Percentiles rank a stretch among this genome's conserved stretches.
Evolutionary conservation across 768 basidiomycete species (phyloP).

Genomic region (Boletus rubroflammeus): DNA sequence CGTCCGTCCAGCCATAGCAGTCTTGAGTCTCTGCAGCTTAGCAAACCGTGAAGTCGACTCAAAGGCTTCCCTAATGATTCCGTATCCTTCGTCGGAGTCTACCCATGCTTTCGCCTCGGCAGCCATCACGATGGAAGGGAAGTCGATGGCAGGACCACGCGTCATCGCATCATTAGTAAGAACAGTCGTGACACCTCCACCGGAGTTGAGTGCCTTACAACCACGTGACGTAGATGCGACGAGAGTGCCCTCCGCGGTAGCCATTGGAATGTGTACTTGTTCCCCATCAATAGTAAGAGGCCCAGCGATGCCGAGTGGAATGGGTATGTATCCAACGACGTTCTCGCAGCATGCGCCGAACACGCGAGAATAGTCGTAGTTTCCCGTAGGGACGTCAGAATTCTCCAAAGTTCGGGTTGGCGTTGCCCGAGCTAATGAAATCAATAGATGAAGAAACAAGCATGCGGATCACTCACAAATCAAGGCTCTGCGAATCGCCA

Average conservation of each 20-base stretch:
- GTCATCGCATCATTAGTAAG: slow-evolving; percentile 95
- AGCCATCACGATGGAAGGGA: slow-evolving; percentile 75
- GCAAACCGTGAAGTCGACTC: slow-evolving; percentile 95
- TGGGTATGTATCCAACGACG: slow-evolving; percentile 93
- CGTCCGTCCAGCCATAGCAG: slow-evolving; percentile 88
- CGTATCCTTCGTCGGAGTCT: slow-evolving; percentile 75
- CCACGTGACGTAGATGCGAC: slow-evolving; percentile 97
- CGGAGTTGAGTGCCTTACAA: slow-evolving; percentile 95
- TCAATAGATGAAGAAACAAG: slow-evolving; percentile 2
- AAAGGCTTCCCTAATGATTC: slow-evolving; percentile 76
- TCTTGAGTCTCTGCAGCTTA: slow-evolving; percentile 78
- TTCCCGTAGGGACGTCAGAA: slow-evolving; percentile 75
- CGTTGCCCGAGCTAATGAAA: slow-evolving; percentile 70
- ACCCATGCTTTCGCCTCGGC: slow-evolving; percentile 88
- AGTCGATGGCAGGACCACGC: slow-evolving; percentile 96
- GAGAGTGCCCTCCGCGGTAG: slow-evolving; percentile 98
- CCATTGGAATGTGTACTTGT: slow-evolving; percentile 92
- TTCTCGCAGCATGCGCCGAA: slow-evolving; percentile 98
- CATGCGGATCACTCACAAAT: slow-evolving; percentile 62
- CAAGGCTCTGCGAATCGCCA: slow-evolving; percentile 78
- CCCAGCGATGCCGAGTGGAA: slow-evolving; percentile 95
- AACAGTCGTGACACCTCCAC: slow-evolving; percentile 93
- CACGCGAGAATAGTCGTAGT: slow-evolving; percentile 93
- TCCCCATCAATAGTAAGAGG: slow-evolving; percentile 88
- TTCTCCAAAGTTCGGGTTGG: slow-evolving; percentile 77